A percentile compares a stretch with the other conserved stretches of the same genome.
These are phyloP conservation scores for Pestalotiopsis sp. DNA, from an alignment of 2,329 filamentous ascomycete species.

Conservation along the genomic window DNA sequence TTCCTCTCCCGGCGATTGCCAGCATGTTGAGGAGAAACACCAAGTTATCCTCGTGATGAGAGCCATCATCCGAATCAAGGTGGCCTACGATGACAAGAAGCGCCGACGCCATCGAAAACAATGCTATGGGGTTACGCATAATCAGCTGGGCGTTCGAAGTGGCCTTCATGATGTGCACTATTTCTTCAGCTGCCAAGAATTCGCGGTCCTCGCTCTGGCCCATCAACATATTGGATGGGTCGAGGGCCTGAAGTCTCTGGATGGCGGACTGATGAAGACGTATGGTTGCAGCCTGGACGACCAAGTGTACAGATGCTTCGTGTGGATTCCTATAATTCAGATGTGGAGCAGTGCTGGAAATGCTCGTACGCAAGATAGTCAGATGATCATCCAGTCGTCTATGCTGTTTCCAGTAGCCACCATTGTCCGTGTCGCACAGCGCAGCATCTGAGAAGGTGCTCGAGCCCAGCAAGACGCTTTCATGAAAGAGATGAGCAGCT, in stretches of 20 bases:
- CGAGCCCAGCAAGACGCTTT: not conserved
- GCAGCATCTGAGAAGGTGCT: not conserved
- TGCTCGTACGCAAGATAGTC: not conserved
- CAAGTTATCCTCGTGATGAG: not conserved
- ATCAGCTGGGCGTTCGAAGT: not conserved
- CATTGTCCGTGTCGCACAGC: not conserved
- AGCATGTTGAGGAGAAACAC: not conserved
- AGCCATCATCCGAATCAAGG: not conserved
- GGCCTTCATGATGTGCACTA: not conserved
- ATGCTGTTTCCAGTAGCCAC: not conserved
- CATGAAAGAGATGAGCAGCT: not conserved
- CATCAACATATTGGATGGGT: not conserved
- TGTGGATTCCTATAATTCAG: not conserved
- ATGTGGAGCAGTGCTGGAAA: not conserved
- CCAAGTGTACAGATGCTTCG: not conserved
- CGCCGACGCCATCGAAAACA: not conserved
- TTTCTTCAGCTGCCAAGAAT: not conserved
- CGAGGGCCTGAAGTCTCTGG: not conserved
- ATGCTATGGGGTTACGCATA: not conserved
- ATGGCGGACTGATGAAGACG: not conserved
- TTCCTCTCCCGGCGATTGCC: not conserved
- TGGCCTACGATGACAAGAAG: not conserved
- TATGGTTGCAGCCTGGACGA: not conserved
- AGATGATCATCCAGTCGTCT: not conserved
- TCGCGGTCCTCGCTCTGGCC: not conserved